These are phyloP conservation scores for Paramecium sonneborni DNA, from an alignment of 73 alveolate species.

Conservation along the genomic window DNA sequence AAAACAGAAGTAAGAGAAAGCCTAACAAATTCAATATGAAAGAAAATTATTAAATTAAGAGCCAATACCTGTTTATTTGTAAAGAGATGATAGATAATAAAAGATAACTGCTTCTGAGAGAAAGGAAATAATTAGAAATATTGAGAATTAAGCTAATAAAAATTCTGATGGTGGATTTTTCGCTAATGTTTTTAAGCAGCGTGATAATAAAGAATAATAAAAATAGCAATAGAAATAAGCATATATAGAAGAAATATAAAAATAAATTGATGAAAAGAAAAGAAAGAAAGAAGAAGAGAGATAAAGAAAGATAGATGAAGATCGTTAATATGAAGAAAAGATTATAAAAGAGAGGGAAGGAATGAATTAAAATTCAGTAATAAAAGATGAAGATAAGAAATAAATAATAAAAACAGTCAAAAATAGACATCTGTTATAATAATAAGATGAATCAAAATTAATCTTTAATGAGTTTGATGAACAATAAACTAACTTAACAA, in stretches of 20 bases:
- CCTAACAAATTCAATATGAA: background rate
- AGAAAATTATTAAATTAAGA: background rate
- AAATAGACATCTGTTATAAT: slow-evolving; percentile 31
- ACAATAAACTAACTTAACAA: background rate
- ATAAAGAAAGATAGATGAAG: too few relatives aligned
- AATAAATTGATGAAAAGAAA: slow-evolving; percentile 55
- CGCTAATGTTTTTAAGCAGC: slow-evolving; percentile 36
- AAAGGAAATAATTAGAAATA: slow-evolving; percentile 9
- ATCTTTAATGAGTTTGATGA: slow-evolving; percentile 46
- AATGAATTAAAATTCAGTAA: slow-evolving; percentile 4
- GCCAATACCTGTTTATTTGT: background rate
- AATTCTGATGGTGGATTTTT: slow-evolving; percentile 39
- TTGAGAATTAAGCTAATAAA: slow-evolving; percentile 19
- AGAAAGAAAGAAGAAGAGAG: too few relatives aligned
- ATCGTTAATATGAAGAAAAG: too few relatives aligned
- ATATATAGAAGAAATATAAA: slow-evolving; percentile 35
- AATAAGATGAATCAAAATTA: slow-evolving; percentile 51
- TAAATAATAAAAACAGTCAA: background rate
- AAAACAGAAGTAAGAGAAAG: too few relatives aligned
- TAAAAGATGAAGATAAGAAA: slow-evolving; percentile 56
- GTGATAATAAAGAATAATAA: slow-evolving; percentile 2
- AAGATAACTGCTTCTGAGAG: background rate
- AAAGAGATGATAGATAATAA: background rate
- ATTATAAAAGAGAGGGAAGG: too few relatives aligned
- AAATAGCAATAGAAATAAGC: slow-evolving; percentile 28